Conservation (phyloP, 164 flowering plant genomes). For the Aristolochia fimbriata region DNA sequence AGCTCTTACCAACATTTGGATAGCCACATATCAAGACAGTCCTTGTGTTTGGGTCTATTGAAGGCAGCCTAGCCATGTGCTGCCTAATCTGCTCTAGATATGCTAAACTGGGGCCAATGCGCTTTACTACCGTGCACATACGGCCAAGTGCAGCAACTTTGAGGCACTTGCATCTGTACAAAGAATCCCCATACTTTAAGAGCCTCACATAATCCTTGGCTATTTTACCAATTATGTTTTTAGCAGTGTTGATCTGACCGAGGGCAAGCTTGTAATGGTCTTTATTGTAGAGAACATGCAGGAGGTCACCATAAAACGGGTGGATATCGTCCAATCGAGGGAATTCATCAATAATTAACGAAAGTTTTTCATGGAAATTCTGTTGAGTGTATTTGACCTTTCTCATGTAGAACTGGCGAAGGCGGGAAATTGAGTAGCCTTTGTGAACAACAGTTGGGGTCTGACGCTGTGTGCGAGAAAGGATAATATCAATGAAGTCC, state of each 20-base stretch:
- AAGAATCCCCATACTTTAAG: conserved; percentile 83
- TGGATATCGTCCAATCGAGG: conserved; percentile 81
- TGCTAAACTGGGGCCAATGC: conserved; percentile 70
- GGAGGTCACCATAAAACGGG: conserved; percentile 79
- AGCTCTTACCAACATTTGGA: conserved; percentile 93
- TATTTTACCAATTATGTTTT: conserved; percentile 65
- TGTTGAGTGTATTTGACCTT: conserved; percentile 79
- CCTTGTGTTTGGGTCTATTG: conserved; percentile 85
- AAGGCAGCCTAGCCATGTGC: conserved; percentile 91
- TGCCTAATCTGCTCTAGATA: conserved; percentile 84
- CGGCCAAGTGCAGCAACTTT: conserved; percentile 94
- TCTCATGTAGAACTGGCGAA: conserved; percentile 84
- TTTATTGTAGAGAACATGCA: conserved; percentile 83
- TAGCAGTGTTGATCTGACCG: conserved; percentile 77
- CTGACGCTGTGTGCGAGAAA: conserved; percentile 78
- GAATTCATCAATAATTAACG: conserved; percentile 83
- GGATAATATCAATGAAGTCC: conserved; percentile 72
- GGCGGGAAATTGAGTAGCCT: conserved; percentile 73
- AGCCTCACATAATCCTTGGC: conserved; percentile 69
- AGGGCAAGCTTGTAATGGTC: conserved; percentile 95
- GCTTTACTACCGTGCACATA: conserved; percentile 80
- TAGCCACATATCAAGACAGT: conserved; percentile 84
- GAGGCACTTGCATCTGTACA: conserved; percentile 73
- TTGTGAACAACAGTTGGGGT: conserved; percentile 88
- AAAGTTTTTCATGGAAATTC: conserved; percentile 78